A percentile compares a stretch with the other conserved stretches of the same genome.
phyloP scores from a whole-genome alignment of 2,329 filamentous ascomycete species.

The Xylaria digitata region DNA sequence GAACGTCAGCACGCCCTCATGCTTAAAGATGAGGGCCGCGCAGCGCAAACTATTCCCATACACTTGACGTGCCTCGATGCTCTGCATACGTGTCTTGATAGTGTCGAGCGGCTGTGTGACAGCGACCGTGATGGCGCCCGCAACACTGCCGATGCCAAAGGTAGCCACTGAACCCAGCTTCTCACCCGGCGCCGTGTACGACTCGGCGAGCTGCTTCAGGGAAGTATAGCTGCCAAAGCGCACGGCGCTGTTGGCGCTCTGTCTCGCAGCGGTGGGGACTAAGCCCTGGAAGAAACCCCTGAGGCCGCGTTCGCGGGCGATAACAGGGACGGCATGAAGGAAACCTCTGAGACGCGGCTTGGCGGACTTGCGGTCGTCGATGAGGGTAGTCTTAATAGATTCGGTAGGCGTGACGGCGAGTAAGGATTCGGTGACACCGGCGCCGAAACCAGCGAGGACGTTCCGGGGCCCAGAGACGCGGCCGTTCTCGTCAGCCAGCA shows the following conservation, averaged over 20 bases:
- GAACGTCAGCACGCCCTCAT: conserved; percentile 89
- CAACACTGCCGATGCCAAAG: conserved; percentile 89
- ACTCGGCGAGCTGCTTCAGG: conserved; percentile 89
- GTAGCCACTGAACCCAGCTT: conserved; percentile 90
- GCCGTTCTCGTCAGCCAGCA: conserved; percentile 85
- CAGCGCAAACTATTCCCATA: conserved; percentile 93
- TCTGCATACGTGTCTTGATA: conserved; percentile 98
- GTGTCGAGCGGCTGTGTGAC: conserved; percentile 84
- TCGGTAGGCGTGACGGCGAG: conserved; percentile 96
- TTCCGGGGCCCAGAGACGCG: conserved; percentile 91
- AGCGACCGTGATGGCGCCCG: conserved; percentile 90
- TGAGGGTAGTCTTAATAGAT: conserved; percentile 98
- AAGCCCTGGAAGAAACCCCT: conserved; percentile 98
- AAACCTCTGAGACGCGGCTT: conserved; percentile 92
- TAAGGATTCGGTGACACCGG: conserved; percentile 92
- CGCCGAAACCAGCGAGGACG: conserved; percentile 92
- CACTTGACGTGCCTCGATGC: conserved; percentile 80
- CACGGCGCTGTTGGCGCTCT: conserved; percentile 93
- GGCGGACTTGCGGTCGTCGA: conserved; percentile 90
- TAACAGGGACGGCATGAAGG: conserved; percentile 87
- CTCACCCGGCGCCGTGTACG: conserved; percentile 92
- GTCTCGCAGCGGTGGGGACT: conserved; percentile 90
- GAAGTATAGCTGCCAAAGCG: conserved; percentile 92
- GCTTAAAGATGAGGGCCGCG: conserved; percentile 82
- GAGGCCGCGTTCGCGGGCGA: conserved; percentile 86